These are phyloP conservation scores for Solanum tarapatanum DNA, from an alignment of 257 asterid species.

Conservation along the genomic window DNA sequence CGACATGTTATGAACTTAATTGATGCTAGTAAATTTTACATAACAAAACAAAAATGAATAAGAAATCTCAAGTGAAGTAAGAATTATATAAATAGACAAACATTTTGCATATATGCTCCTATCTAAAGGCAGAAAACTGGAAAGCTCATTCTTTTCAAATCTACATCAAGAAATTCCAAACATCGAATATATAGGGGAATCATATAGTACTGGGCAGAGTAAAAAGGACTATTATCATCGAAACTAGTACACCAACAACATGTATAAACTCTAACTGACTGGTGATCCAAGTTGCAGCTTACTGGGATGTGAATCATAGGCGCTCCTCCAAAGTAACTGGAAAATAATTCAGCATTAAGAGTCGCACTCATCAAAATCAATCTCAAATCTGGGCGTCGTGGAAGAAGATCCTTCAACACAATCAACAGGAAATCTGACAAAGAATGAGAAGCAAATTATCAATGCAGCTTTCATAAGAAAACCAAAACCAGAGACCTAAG, in stretches of 20 bases:
- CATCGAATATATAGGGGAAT: neutral
- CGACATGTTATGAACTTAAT: neutral
- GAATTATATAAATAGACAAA: neutral
- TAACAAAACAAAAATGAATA: neutral
- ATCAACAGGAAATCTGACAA: conserved; percentile 86
- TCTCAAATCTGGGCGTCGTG: conserved; percentile 84
- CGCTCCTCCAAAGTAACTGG: conserved; percentile 77
- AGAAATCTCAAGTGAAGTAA: neutral
- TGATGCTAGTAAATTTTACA: neutral
- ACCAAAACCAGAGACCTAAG: neutral
- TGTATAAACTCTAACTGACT: neutral
- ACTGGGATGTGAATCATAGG: conserved; percentile 93
- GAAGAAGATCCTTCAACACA: conserved; percentile 93
- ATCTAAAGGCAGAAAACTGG: neutral
- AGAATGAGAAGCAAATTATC: conserved; percentile 17
- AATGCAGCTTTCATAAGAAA: conserved; percentile 11
- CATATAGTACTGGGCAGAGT: neutral
- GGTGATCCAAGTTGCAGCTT: conserved; percentile 18
- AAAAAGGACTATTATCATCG: neutral
- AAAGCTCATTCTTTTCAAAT: neutral
- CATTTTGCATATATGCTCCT: neutral
- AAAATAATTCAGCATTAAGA: conserved; percentile 84
- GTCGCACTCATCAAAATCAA: conserved; percentile 99
- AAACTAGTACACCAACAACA: neutral
- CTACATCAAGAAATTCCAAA: neutral